phyloP scores from a whole-genome alignment of 768 basidiomycete species.

The Rhodosporidiobolus sp. region DNA sequence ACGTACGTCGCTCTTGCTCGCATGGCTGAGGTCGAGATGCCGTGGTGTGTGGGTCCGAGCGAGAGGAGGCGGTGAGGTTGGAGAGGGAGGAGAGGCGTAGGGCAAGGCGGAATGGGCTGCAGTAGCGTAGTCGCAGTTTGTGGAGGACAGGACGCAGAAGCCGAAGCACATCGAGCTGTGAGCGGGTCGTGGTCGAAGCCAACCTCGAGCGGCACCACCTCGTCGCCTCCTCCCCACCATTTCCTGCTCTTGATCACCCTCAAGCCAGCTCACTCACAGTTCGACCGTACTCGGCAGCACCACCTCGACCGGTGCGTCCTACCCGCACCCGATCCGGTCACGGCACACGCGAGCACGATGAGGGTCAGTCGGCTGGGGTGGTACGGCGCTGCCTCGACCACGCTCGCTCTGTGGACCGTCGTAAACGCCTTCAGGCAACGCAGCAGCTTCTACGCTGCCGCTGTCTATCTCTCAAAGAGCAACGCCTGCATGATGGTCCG shows the following conservation, averaged over 20 bases:
- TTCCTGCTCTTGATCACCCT: too few relatives aligned
- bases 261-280: not conserved
- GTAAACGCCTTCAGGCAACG: slow-evolving; percentile 74
- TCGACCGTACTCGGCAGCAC: not conserved
- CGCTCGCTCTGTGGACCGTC: slow-evolving; percentile 57
- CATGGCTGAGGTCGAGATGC: too few relatives aligned
- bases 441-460: slow-evolving; percentile 89
- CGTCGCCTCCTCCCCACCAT: not conserved
- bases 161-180: too few relatives aligned
- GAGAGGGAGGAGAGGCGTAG: too few relatives aligned
- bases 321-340: not conserved
- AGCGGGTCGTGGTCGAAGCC: too few relatives aligned
- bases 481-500: slow-evolving; percentile 86
- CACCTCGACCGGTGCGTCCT: not conserved
- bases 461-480: slow-evolving; percentile 87
- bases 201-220: too few relatives aligned
- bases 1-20: too few relatives aligned
- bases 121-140: too few relatives aligned
- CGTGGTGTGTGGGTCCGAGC: too few relatives aligned
- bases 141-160: too few relatives aligned
- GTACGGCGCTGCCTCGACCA: slow-evolving; percentile 26
- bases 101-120: too few relatives aligned
- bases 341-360: not conserved
- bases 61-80: too few relatives aligned
- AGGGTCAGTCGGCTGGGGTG: slow-evolving; percentile 3